phyloP scores from a whole-genome alignment of 495 filamentous ascomycete species.

The Chaetomidium leptoderma region DNA sequence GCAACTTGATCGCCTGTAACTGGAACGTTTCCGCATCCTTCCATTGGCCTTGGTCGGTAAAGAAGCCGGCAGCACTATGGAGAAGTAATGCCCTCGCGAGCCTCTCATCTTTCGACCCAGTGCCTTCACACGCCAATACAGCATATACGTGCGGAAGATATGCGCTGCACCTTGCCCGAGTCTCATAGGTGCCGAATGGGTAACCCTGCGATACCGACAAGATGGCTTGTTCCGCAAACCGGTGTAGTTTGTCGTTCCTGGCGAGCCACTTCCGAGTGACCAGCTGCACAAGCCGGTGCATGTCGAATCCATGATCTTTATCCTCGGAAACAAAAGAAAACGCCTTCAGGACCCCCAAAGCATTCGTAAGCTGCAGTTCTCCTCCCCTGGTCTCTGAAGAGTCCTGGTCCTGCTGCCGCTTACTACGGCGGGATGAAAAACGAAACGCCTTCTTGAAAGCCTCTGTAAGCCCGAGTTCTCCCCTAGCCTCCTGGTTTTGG shows the following conservation, averaged over 20 bases:
- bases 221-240: constrained; percentile 34
- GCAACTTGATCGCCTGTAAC: not conserved
- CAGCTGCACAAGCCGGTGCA: constrained; percentile 49
- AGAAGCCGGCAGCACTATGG: not conserved
- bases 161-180: constrained; percentile 33
- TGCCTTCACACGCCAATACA: constrained; percentile 20
- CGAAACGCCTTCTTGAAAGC: no score
- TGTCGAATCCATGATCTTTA: constrained; percentile 26
- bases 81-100: constrained; percentile 11
- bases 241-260: constrained; percentile 19
- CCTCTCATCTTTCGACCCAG: constrained; percentile 11
- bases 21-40: constrained; percentile 32
- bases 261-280: constrained; percentile 44
- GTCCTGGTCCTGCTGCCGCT: constrained; percentile 12
- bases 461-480: not conserved
- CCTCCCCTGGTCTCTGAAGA: no score
- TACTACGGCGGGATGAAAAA: constrained; percentile 27
- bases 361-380: constrained; percentile 29
- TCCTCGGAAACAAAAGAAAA: constrained; percentile 39
- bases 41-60: constrained; percentile 28
- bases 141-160: constrained; percentile 40
- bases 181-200: constrained; percentile 35
- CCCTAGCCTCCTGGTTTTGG: no score
- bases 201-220: constrained; percentile 30
- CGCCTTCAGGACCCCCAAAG: constrained; percentile 38